Percentiles rank a stretch among this genome's conserved stretches.
Evolutionary conservation across 331 rosid genomes (phyloP).

Genomic region (Quercus lobata): DNA sequence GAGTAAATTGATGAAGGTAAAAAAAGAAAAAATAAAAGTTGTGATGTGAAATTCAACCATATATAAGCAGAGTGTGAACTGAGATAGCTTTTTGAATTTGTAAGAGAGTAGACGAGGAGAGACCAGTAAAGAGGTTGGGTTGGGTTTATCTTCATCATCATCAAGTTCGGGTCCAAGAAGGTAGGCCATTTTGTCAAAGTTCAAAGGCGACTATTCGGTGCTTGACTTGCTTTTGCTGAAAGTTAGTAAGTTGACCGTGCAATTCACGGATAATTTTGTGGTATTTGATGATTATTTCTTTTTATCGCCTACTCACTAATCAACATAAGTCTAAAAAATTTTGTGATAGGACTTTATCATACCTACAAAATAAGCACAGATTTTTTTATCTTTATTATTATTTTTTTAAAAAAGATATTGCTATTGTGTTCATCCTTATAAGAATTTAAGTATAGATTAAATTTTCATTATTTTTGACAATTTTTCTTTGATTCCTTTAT

Average conservation of each 20-base stretch:
- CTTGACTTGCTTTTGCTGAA: conserved; percentile 8
- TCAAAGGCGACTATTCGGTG: not conserved
- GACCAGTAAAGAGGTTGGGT: not conserved
- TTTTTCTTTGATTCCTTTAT: too few species aligned
- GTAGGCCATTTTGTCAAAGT: not conserved
- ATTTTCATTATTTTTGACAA: too few species aligned
- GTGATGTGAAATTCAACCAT: not conserved
- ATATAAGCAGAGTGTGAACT: conserved; percentile 7
- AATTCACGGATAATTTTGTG: too few species aligned
- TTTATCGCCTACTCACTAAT: too few species aligned
- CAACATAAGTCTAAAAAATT: accelerated
- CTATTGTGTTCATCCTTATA: too few species aligned
- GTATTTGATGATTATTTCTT: too few species aligned
- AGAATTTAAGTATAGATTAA: too few species aligned
- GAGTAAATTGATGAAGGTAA: not conserved
- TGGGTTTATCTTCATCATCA: too few species aligned
- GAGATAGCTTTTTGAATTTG: not conserved
- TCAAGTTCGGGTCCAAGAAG: conserved; percentile 18
- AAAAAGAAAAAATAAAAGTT: not conserved
- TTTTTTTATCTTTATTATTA: too few species aligned
- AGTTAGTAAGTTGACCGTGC: not conserved
- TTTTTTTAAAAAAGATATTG: too few species aligned
- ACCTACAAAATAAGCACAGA: too few species aligned
- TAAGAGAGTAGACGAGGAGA: not conserved
- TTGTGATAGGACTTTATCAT: too few species aligned